These are phyloP conservation scores for Euphorbia peplus DNA, from an alignment of 345 rosid genomes.

Conservation along the genomic window DNA sequence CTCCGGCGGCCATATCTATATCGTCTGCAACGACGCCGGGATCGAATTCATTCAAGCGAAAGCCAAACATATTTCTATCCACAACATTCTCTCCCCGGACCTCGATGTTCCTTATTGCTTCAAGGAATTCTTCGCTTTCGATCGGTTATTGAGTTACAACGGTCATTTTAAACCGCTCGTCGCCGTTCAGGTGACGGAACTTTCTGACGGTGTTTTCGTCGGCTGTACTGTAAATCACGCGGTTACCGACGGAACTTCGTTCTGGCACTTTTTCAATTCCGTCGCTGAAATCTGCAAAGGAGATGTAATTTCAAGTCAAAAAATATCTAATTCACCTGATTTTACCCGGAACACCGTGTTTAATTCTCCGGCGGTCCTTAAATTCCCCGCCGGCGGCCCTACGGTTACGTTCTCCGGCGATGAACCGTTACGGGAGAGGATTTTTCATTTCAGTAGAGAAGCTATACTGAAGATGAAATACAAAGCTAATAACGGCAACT, in stretches of 20 bases:
- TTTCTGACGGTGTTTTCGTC: conserved; percentile 66
- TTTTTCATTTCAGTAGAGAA: conserved; percentile 77
- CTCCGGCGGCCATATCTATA: conserved; percentile 53
- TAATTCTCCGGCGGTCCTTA: conserved; percentile 56
- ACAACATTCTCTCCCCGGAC: conserved; percentile 37
- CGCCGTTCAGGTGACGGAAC: conserved; percentile 85
- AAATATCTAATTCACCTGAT: conserved; percentile 61
- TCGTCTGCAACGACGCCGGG: conserved; percentile 76
- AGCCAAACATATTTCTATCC: conserved; percentile 40
- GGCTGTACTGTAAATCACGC: conserved; percentile 85
- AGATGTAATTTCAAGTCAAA: conserved; percentile 11
- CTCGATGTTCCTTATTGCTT: conserved; percentile 55
- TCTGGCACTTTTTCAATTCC: conserved; percentile 93
- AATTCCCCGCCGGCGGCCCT: conserved; percentile 77
- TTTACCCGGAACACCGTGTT: conserved; percentile 62
- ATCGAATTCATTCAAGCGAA: conserved; percentile 59
- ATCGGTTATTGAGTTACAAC: conserved; percentile 65
- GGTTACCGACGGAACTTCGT: conserved; percentile 85
- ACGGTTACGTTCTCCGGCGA: conserved; percentile 60
- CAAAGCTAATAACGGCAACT: conserved; percentile 41
- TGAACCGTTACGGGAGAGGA: conserved; percentile 74
- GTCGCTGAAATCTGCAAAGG: conserved; percentile 75
- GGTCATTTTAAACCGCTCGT: conserved; percentile 71
- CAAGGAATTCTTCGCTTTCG: conserved; percentile 70
- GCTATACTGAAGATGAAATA: conserved; percentile 60